Conservation (phyloP, 176 grass and related monocot genomes). For the Olyra latifolia region DNA sequence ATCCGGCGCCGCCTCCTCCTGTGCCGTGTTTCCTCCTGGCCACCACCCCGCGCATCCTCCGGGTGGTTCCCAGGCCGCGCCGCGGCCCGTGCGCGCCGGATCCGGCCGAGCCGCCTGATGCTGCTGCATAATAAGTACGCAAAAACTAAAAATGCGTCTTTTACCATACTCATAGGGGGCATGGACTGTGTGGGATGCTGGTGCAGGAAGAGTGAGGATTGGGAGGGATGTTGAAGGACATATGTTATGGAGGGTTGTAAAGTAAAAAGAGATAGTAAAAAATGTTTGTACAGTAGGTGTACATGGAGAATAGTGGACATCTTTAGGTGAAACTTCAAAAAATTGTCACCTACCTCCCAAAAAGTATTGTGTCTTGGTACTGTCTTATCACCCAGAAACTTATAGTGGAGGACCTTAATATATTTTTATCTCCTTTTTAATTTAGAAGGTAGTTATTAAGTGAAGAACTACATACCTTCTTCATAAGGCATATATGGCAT, state of each 20-base stretch:
- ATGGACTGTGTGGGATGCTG: background rate
- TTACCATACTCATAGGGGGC: background rate
- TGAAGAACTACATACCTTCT: background rate
- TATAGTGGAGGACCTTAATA: background rate
- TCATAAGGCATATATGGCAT: background rate
- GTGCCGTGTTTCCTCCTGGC: too few relatives aligned
- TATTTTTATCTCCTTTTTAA: background rate
- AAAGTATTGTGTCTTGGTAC: background rate
- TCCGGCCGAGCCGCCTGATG: too few relatives aligned
- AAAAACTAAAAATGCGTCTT: background rate
- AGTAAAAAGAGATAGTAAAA: background rate
- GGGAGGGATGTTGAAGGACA: background rate
- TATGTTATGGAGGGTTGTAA: background rate
- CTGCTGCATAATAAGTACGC: background rate
- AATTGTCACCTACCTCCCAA: background rate
- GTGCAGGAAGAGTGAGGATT: background rate
- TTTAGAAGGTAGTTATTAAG: background rate
- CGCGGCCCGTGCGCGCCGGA: too few relatives aligned
- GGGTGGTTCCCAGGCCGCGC: too few relatives aligned
- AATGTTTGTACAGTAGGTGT: background rate
- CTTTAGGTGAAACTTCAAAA: background rate
- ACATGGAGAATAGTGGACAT: background rate
- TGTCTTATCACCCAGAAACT: background rate
- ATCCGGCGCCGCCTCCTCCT: too few relatives aligned
- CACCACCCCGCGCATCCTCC: too few relatives aligned